phyloP scores from a whole-genome alignment of 2,329 filamentous ascomycete genomes.

The Bipolaris bicolor region DNA sequence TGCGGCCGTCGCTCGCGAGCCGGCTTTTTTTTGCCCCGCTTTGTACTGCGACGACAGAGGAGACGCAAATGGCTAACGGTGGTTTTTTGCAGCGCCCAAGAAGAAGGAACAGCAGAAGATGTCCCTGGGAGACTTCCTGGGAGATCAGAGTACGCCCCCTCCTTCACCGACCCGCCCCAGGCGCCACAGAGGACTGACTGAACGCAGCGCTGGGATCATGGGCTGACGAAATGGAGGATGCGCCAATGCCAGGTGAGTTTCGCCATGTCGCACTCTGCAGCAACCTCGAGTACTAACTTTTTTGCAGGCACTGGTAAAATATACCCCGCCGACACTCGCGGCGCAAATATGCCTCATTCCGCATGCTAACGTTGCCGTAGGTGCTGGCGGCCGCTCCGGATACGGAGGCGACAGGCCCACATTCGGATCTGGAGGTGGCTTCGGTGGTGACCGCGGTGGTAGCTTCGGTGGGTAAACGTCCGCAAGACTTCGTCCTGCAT shows the following conservation, averaged over 20 bases:
- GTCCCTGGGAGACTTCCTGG: conserved; percentile 95
- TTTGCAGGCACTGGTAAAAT: conserved; percentile 40
- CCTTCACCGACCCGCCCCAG: conserved; percentile 25
- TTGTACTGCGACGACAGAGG: conserved; percentile 20
- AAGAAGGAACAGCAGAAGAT: conserved; percentile 96
- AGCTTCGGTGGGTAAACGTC: conserved; percentile 47
- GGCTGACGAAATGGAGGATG: conserved; percentile 98
- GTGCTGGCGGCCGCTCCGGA: conserved; percentile 51
- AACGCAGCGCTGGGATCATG: conserved; percentile 79
- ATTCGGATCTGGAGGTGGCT: conserved; percentile 52
- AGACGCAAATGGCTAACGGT: conserved; percentile 52
- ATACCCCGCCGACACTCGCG: conserved; percentile 10
- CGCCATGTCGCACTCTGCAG: conserved; percentile 22
- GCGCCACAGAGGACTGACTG: conserved; percentile 36
- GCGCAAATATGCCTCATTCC: background rate
- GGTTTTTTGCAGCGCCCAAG: conserved; percentile 72
- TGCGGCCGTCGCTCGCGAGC: conserved; percentile 28
- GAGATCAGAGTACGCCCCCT: conserved; percentile 76
- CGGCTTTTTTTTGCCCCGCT: conserved; percentile 38
- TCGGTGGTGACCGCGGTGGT: conserved; percentile 46
- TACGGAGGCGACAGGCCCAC: conserved; percentile 59
- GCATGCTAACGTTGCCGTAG: conserved; percentile 30
- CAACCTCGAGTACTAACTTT: conserved; percentile 28
- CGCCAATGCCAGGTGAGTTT: conserved; percentile 71
- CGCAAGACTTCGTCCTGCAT: conserved; percentile 7